A percentile compares a stretch with the other conserved stretches of the same genome.
phyloP scores from a whole-genome alignment of 495 filamentous ascomycete species.

The Antarctomyces pellizariae region DNA sequence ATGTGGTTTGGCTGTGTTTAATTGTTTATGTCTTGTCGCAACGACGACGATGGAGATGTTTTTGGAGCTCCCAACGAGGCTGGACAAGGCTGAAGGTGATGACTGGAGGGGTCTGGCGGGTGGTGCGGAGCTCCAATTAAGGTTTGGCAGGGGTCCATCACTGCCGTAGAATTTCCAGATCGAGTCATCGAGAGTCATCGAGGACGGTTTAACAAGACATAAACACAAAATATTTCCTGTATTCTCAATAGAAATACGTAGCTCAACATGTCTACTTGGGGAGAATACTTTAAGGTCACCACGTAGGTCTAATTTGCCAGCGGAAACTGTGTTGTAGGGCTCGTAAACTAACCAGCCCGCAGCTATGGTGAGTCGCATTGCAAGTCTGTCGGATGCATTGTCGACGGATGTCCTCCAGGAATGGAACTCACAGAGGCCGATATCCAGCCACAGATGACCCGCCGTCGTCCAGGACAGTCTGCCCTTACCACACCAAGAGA shows the following conservation, averaged over 20 bases:
- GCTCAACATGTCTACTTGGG: constrained; percentile 67
- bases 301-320: constrained; percentile 32
- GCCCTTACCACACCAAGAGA: constrained; percentile 78
- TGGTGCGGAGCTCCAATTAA: too few species aligned
- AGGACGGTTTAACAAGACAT: too few species aligned
- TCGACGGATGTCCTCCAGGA: constrained; percentile 75
- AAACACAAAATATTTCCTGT: too few species aligned
- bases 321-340: constrained; percentile 5
- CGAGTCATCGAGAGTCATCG: too few species aligned
- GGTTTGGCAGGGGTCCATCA: too few species aligned
- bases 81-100: too few species aligned
- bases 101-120: too few species aligned
- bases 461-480: constrained; percentile 75
- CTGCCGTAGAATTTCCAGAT: too few species aligned
- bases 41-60: background rate
- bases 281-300: constrained; percentile 59
- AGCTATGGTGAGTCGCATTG: constrained; percentile 86
- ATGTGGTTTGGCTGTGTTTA: background rate
- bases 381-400: constrained; percentile 71
- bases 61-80: too few species aligned
- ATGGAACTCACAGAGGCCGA: constrained; percentile 72
- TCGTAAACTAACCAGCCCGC: constrained; percentile 4
- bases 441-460: constrained; percentile 87
- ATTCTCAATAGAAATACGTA: too few species aligned
- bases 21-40: background rate